Conservation (phyloP, 768 basidiomycete species). For the Chalciporus pseudorubinellus region DNA sequence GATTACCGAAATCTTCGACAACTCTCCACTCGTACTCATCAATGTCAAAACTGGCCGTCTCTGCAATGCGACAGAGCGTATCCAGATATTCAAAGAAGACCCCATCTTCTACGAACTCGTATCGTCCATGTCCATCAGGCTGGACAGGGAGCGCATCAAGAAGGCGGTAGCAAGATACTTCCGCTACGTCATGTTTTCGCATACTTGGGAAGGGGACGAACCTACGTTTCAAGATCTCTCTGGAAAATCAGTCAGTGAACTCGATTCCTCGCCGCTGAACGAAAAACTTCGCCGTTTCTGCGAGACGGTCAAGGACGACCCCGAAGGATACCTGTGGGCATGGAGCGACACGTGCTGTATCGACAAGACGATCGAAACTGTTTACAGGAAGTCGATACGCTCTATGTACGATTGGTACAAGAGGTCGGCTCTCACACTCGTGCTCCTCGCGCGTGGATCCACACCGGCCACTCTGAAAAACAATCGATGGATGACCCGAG, state of each 20-base stretch:
- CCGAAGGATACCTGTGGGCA: not conserved
- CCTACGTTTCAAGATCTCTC: constrained; percentile 8
- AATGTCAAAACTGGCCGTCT: constrained; percentile 3
- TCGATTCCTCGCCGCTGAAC: not conserved
- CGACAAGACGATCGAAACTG: not conserved
- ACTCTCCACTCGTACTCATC: constrained; percentile 10
- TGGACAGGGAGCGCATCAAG: not conserved
- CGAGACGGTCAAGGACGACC: constrained; percentile 1
- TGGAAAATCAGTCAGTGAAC: not conserved
- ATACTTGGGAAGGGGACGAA: constrained; percentile 12
- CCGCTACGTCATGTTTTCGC: constrained; percentile 17
- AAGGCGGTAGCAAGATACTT: constrained; percentile 4
- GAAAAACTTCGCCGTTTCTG: constrained; percentile 12
- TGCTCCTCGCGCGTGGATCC: constrained; percentile 9
- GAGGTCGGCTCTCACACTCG: constrained; percentile 9
- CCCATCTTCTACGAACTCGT: constrained; percentile 2
- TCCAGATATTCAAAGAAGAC: constrained; percentile 1
- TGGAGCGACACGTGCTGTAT: constrained; percentile 15
- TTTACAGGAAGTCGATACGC: constrained; percentile 4
- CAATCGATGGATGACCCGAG: constrained; percentile 16
- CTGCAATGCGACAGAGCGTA: not conserved
- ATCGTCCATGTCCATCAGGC: constrained; percentile 4
- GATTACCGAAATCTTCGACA: not conserved
- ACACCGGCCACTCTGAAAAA: not conserved
- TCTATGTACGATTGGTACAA: constrained; percentile 18